Evolutionary conservation across 1,284 basidiomycete genomes (phyloP).

Genomic region (Ganoderma sp.): DNA sequence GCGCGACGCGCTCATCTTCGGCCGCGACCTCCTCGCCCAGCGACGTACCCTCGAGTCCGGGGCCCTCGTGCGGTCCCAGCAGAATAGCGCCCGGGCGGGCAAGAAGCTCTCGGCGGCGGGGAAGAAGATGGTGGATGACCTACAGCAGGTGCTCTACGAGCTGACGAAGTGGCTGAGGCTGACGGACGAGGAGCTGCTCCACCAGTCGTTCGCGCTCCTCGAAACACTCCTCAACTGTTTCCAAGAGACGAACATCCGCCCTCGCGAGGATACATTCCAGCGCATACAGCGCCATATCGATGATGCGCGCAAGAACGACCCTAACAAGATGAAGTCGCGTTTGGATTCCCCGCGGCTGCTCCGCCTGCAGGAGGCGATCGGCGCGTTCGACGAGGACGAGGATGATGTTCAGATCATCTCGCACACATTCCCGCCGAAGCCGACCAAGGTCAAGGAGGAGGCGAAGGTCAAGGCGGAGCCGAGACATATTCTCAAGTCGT

Average conservation of each 20-base stretch:
- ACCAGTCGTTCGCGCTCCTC: conserved; percentile 85
- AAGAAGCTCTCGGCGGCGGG: conserved; percentile 57
- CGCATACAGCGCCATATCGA: conserved; percentile 67
- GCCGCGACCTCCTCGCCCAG: conserved; percentile 81
- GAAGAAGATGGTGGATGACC: conserved; percentile 75
- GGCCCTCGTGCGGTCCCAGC: conserved; percentile 47
- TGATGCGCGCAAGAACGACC: conserved; percentile 56
- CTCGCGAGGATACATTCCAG: conserved; percentile 54
- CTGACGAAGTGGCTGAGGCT: conserved; percentile 87
- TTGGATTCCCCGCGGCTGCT: conserved; percentile 63
- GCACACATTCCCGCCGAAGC: conserved; percentile 28
- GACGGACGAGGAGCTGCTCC: conserved; percentile 86
- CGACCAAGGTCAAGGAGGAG: conserved; percentile 15
- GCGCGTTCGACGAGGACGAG: conserved; percentile 65
- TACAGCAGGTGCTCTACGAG: conserved; percentile 81
- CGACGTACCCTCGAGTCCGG: conserved; percentile 80
- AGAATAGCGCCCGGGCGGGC: conserved; percentile 28
- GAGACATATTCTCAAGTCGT: conserved; percentile 24
- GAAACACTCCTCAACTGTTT: conserved; percentile 79
- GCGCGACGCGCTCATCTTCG: conserved; percentile 94
- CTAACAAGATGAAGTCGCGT: conserved; percentile 52
- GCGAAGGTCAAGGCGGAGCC: conserved; percentile 21
- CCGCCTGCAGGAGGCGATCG: conserved; percentile 63
- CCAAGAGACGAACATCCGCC: conserved; percentile 57
- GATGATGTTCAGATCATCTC: conserved; percentile 48